A percentile compares a stretch with the other conserved stretches of the same genome.
These are phyloP conservation scores for Tolypocladium ovalisporum DNA, from an alignment of 2,329 filamentous ascomycete species.

Conservation along the genomic window DNA sequence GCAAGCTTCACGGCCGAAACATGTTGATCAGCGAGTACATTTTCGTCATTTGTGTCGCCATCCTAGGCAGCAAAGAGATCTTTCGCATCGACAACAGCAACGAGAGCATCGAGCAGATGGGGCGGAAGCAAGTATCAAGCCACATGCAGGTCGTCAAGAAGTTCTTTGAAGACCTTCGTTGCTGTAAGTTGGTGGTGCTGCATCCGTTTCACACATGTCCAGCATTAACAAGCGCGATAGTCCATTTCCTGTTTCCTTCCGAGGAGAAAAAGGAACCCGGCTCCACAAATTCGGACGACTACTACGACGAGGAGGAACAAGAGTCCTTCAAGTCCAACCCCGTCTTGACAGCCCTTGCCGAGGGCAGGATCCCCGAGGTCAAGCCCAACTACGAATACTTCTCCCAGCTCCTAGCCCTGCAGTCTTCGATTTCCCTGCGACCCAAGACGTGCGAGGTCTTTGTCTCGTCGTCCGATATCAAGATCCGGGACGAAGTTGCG, in stretches of 20 bases:
- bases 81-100: constrained; percentile 32
- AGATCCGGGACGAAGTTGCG: constrained; percentile 36
- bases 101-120: constrained; percentile 33
- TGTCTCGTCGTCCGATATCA: constrained; percentile 41
- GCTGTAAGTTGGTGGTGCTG: constrained; percentile 37
- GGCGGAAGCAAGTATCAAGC: constrained; percentile 57
- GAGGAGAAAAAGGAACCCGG: constrained; percentile 44
- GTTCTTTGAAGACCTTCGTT: constrained; percentile 51
- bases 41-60: constrained; percentile 29
- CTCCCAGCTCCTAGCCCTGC: constrained; percentile 41
- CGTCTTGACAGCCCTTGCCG: constrained; percentile 49
- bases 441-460: constrained; percentile 51
- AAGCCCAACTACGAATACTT: constrained; percentile 54
- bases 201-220: not conserved
- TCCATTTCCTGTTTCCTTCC: constrained; percentile 50
- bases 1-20: constrained; percentile 55
- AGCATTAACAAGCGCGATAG: constrained; percentile 16
- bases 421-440: constrained; percentile 40
- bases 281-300: constrained; percentile 51
- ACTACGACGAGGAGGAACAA: constrained; percentile 30
- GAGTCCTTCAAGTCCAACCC: constrained; percentile 54
- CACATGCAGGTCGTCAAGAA: constrained; percentile 62
- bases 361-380: constrained; percentile 45
- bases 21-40: constrained; percentile 62
- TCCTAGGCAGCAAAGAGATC: constrained; percentile 30